Evolutionary conservation across 2,329 filamentous ascomycete genomes (phyloP).

Genomic region (Podosphaera fusca): DNA sequence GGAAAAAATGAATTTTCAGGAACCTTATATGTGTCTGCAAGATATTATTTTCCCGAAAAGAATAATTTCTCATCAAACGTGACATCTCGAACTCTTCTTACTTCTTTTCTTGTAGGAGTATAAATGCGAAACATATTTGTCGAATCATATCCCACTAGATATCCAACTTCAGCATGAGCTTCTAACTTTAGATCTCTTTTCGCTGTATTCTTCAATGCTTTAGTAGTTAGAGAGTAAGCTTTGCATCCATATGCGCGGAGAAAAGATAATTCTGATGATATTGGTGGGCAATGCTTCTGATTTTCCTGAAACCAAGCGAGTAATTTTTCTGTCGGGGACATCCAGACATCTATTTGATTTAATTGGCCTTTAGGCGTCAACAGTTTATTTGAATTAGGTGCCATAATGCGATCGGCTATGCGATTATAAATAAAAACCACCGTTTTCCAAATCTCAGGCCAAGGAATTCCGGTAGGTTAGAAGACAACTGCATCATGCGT

Average conservation of each 20-base stretch:
- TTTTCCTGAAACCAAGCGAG: not conserved
- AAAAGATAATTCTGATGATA: not conserved
- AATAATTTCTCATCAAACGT: not conserved
- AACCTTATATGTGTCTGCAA: not conserved
- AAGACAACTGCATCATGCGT: not conserved
- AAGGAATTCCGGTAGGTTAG: not conserved
- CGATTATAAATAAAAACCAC: not conserved
- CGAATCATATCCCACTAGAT: conserved; percentile 1
- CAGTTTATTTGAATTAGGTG: no score
- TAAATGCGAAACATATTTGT: not conserved
- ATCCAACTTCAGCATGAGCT: conserved; percentile 1
- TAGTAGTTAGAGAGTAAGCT: not conserved
- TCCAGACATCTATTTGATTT: not conserved
- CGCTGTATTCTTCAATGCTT: not conserved
- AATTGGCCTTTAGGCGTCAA: no score
- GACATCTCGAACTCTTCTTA: not conserved
- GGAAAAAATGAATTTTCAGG: not conserved
- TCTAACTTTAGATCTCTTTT: conserved; percentile 1
- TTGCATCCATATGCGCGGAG: not conserved
- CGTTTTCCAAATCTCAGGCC: not conserved
- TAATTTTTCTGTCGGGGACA: not conserved
- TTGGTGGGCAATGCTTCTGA: not conserved
- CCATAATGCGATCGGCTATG: not conserved
- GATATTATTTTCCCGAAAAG: not conserved
- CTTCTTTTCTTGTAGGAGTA: not conserved